Base-by-base conservation (phyloP, 257 asterid genomes). In the Apocynum venetum region DNA sequence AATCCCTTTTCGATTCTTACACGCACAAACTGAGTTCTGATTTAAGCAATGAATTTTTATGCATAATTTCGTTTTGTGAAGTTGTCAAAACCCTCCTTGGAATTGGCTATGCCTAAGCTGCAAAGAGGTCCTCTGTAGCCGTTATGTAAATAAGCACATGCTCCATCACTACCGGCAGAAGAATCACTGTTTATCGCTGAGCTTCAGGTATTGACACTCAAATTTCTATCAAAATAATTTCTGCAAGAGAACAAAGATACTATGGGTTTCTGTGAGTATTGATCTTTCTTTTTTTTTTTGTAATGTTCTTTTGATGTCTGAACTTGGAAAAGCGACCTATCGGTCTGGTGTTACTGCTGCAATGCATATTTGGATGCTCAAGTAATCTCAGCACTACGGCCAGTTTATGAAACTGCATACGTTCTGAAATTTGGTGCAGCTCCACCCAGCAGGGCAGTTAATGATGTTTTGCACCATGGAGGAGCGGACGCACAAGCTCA, bases 111-210 rank as follows among this genome's bases (percentile, higher is more conserved):
- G 98, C 84, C 82, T 92, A 80, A 82, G 91, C 84, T 94, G 98
- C 83, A 91, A 92, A 83, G 88, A 91, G 17, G 98, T 94, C 1
- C 87, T 92, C 7, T 94, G 98, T 80, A 88, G 98, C 85, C 94
- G 97, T 48, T 94, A 91, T 74, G 97, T 91, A 80, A 94, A 92
- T 90, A 90, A 88, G 87, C 98, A 94, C 91, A 92, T 94, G 97
- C 86, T 94, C 2, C 90, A 91, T 78, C 98, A 94, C 82, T 87
- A 80, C 80, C 89, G 85, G 78, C 86, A 83, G 68, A 53, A 65
- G 0, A 52, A 80, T 43, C 98, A 94, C 73, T 79, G 83, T 55
- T 25, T 92, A 74, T 97, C 97, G 3, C 85, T 94, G 31, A 94
- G 97, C 84, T 94, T 68, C 88, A 92, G 97, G 98, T 91, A 77